Percentiles rank a stretch among this genome's conserved stretches.
These are phyloP conservation scores for Blastobotrys parvus DNA, from an alignment of 805 yeast genomes.

Conservation along the genomic window DNA sequence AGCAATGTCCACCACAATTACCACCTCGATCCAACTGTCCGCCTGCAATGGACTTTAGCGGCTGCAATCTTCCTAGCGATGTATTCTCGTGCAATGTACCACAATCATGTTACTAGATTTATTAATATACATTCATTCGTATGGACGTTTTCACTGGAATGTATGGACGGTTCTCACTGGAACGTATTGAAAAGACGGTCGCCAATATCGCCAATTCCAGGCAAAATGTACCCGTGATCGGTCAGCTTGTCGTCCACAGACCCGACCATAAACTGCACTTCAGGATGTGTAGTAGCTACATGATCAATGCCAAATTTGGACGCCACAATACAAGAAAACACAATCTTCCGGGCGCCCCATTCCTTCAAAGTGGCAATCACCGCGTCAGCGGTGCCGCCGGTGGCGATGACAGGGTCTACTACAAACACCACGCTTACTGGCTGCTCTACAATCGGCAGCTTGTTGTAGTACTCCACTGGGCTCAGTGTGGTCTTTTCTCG, in stretches of 20 bases:
- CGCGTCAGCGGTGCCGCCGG: constrained; percentile 30
- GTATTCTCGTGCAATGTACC: too few species aligned
- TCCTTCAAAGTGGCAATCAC: constrained; percentile 26
- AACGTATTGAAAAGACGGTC: constrained; percentile 22
- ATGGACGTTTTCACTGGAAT: too few species aligned
- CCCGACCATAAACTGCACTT: constrained; percentile 24
- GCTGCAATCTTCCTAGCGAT: too few species aligned
- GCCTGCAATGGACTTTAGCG: too few species aligned
- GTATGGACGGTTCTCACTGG: too few species aligned
- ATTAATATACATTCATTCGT: too few species aligned
- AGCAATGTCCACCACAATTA: too few species aligned
- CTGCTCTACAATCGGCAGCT: constrained; percentile 20
- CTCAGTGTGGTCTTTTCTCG: constrained; percentile 24
- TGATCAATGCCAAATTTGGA: constrained; percentile 18
- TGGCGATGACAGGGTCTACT: constrained; percentile 28
- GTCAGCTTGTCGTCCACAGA: constrained; percentile 20
- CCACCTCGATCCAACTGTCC: too few species aligned
- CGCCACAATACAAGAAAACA: constrained; percentile 22
- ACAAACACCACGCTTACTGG: constrained; percentile 22
- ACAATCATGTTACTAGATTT: too few species aligned
- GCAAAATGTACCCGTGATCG: constrained; percentile 24
- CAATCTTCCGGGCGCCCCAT: constrained; percentile 26
- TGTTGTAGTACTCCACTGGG: constrained; percentile 29
- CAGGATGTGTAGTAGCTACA: constrained; percentile 15
- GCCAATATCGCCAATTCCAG: constrained; percentile 30